Conservation (phyloP, 2,329 filamentous ascomycete species). For the Pseudonectria foliicola region DNA sequence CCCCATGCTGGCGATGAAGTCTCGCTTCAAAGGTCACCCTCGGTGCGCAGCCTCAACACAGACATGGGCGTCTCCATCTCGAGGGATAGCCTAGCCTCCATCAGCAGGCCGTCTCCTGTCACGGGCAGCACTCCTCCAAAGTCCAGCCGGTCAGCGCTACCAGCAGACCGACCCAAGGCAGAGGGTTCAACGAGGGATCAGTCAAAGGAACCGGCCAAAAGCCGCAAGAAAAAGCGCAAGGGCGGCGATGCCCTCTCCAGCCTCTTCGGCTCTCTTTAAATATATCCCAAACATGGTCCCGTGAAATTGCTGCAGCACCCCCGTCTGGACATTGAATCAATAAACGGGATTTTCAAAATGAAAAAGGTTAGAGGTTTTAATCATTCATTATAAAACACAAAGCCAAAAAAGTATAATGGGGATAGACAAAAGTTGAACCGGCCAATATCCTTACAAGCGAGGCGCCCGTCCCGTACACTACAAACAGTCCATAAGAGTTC, state of each 20-base stretch:
- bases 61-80: constrained; percentile 26
- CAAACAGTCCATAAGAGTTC: constrained; percentile 19
- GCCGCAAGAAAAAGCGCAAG: constrained; percentile 50
- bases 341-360: too few species aligned
- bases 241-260: constrained; percentile 64
- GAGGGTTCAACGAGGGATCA: constrained; percentile 14
- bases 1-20: background rate
- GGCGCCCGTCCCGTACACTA: constrained; percentile 17
- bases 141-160: background rate
- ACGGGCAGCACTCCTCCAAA: background rate
- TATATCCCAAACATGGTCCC: background rate
- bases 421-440: constrained; percentile 12
- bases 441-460: constrained; percentile 15
- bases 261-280: constrained; percentile 54
- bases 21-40: background rate
- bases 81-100: constrained; percentile 12
- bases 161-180: constrained; percentile 2
- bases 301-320: constrained; percentile 1
- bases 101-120: constrained; percentile 2
- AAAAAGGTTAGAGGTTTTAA: constrained; percentile 12
- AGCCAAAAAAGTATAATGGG: constrained; percentile 10
- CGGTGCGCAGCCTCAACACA: background rate
- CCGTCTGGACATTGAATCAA: too few species aligned
- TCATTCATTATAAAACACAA: constrained; percentile 22
- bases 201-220: constrained; percentile 34